Evolutionary conservation across 441 rosid genomes (phyloP), one percentile per base, ranked within the genome.

Genomic region (Eutrema salsugineum): DNA sequence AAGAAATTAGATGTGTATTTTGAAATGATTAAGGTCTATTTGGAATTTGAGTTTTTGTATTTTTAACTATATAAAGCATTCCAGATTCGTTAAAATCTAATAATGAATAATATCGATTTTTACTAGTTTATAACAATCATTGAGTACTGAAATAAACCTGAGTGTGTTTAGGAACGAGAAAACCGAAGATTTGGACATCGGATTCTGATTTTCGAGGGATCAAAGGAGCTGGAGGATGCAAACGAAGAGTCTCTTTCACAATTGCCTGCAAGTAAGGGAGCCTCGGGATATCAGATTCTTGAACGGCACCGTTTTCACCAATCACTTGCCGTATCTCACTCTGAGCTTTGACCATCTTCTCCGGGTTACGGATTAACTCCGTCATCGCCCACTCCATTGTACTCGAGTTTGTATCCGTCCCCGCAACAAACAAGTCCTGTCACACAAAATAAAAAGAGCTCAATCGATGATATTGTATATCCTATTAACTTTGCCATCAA

Each of bases 381-480:
- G 86, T 36, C 95, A 87, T 85, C 4, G 83, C 90, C 90, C 93
- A 89, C 42, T 91, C 97, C 36, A 87, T 7, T 22, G 91, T 83
- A 64, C 70, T 82, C 3, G 97, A 80, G 62, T 74, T 84, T 40
- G 91, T 82, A 30, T 85, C 88, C 2, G 87, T 84, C 0, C 88
- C 90, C 0, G 73, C 77, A 5, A 27, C 20, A 63, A 77, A 78
- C 55, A 87, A 12, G 43, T 73, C 84, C 91, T 86, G 58, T 8
- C 53, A 9, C 47, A 43, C n/a, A n/a, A n/a, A n/a, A n/a, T n/a
- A 62, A 36, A 20, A 22, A 47, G 15, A 42, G 1, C 28, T 35
- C 2, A 58, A 3, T 6, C 17, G 56, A 47, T 63, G 1, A 2
- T 2, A 22, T 22, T 22, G 24, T 22, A 33, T 33, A 33, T 33